Conservation (phyloP, 2,329 filamentous ascomycete genomes). For the Phialophora macrospora region DNA sequence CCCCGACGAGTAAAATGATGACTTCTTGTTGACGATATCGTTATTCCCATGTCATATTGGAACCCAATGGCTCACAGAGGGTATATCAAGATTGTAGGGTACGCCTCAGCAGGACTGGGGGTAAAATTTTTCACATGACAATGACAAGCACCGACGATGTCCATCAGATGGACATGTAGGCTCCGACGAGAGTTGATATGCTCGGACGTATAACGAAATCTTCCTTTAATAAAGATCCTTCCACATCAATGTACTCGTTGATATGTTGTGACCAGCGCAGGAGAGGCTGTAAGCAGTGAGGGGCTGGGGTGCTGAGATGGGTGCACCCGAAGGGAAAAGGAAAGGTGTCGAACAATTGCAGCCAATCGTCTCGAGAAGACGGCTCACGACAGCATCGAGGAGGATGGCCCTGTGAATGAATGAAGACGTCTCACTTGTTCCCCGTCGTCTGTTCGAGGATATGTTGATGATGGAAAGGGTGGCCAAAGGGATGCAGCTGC, state of each 20-base stretch:
- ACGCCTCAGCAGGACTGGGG: not conserved
- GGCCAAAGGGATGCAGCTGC: slow-evolving; percentile 28
- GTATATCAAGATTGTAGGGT: slow-evolving; percentile 1
- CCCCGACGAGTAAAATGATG: not conserved
- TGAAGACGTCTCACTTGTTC: slow-evolving; percentile 2
- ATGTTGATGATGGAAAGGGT: slow-evolving; percentile 8
- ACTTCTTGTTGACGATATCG: not conserved
- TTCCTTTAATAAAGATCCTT: slow-evolving; percentile 22
- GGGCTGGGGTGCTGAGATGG: slow-evolving; percentile 21
- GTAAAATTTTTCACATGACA: slow-evolving; percentile 19
- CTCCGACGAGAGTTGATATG: not conserved
- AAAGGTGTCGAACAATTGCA: slow-evolving; percentile 9
- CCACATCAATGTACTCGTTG: slow-evolving; percentile 4
- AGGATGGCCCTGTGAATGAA: slow-evolving; percentile 2
- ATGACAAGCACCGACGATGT: slow-evolving; percentile 8
- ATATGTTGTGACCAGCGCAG: slow-evolving; percentile 32
- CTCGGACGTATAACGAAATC: slow-evolving; percentile 6
- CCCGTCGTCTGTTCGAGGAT: slow-evolving; percentile 2
- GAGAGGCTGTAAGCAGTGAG: slow-evolving; percentile 25
- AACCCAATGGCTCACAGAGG: not conserved
- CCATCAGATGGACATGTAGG: slow-evolving; percentile 4
- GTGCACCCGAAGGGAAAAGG: slow-evolving; percentile 17
- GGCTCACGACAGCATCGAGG: slow-evolving; percentile 3
- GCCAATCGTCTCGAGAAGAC: slow-evolving; percentile 17
- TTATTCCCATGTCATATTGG: not conserved